Percentiles rank a stretch among this genome's conserved stretches.
Conservation (phyloP, 2,329 filamentous ascomycete genomes). For the Cladosporium velox region DNA sequence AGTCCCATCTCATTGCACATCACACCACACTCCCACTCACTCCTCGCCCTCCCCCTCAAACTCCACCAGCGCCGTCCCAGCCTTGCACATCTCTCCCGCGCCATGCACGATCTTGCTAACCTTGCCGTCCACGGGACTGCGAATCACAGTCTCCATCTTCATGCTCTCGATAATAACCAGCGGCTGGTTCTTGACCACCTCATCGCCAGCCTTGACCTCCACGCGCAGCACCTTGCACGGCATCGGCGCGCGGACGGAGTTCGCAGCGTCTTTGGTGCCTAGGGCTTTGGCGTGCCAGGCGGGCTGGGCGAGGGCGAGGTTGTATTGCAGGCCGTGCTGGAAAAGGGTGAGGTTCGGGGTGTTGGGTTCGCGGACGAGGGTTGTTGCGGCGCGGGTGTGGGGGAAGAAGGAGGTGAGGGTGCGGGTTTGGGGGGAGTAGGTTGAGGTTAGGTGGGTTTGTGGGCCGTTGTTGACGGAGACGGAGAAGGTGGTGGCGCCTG, state of each 20-base stretch:
- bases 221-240: constrained; percentile 94
- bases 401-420: constrained; percentile 76
- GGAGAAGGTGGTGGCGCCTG: constrained; percentile 52
- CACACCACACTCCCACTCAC: neutral
- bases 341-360: constrained; percentile 70
- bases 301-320: constrained; percentile 60
- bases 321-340: constrained; percentile 63
- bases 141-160: constrained; percentile 60
- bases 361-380: constrained; percentile 65
- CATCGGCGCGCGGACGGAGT: constrained; percentile 91
- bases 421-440: constrained; percentile 48
- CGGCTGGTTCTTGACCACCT: constrained; percentile 80
- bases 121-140: constrained; percentile 51
- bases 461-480: constrained; percentile 45
- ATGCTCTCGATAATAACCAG: constrained; percentile 69
- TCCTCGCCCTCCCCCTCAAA: constrained; percentile 42
- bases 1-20: neutral
- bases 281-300: constrained; percentile 86
- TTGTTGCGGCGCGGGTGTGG: constrained; percentile 75
- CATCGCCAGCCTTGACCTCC: constrained; percentile 78
- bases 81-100: constrained; percentile 49
- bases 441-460: constrained; percentile 46
- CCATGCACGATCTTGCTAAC: constrained; percentile 52
- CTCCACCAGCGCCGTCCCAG: constrained; percentile 50
- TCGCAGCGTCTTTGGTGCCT: constrained; percentile 75